These are phyloP conservation scores for Umbelopsis ramanniana DNA, from an alignment of 192 early-diverging fungal genomes.

Conservation along the genomic window DNA sequence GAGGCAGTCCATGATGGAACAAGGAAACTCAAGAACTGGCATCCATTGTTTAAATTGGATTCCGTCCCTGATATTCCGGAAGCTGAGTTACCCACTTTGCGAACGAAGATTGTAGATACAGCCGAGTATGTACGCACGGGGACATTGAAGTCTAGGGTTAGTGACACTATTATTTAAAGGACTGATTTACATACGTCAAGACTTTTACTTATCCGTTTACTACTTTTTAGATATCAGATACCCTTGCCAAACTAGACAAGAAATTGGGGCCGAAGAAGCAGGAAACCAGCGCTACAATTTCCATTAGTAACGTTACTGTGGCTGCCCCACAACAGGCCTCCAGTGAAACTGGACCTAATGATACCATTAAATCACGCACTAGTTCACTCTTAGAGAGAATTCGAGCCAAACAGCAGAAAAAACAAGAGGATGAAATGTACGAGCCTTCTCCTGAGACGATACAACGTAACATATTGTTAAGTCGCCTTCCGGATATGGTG, in stretches of 20 bases:
- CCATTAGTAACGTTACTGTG: background rate
- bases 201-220: background rate
- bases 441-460: slow-evolving; percentile 5
- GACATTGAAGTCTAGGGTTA: slow-evolving; percentile 6
- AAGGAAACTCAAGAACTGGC: slow-evolving; percentile 14
- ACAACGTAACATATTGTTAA: slow-evolving; percentile 14
- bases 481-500: slow-evolving; percentile 27
- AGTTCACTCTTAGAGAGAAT: slow-evolving; percentile 15
- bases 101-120: slow-evolving; percentile 13
- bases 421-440: slow-evolving; percentile 21
- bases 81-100: slow-evolving; percentile 16
- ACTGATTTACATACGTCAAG: background rate
- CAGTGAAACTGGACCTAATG: background rate
- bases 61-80: slow-evolving; percentile 17
- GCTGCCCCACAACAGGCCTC: background rate
- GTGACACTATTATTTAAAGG: background rate
- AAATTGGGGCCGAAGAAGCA: slow-evolving; percentile 10
- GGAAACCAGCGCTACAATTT: background rate
- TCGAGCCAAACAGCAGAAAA: slow-evolving; percentile 26
- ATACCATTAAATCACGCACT: slow-evolving; percentile 11
- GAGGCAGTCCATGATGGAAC: background rate
- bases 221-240: slow-evolving; percentile 1
- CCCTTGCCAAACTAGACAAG: slow-evolving; percentile 18
- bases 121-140: slow-evolving; percentile 16
- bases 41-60: slow-evolving; percentile 17